Conservation (phyloP, 2,329 filamentous ascomycete genomes). For the Aschersonia sp. region DNA sequence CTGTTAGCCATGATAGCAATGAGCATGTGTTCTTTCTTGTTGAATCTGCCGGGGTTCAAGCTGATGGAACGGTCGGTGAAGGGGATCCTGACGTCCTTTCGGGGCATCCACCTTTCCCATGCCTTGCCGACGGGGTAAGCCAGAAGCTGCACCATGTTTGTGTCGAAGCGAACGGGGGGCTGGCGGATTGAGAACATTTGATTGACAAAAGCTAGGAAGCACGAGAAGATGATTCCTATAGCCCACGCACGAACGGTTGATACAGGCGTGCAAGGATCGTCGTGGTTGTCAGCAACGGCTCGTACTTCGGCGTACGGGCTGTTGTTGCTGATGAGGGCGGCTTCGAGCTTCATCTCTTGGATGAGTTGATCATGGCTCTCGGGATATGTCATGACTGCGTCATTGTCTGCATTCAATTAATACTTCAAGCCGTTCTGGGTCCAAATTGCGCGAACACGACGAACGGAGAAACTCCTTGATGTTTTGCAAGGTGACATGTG, state of each 20-base stretch:
- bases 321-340: slow-evolving; percentile 35
- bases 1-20: slow-evolving; percentile 43
- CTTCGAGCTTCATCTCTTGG: slow-evolving; percentile 36
- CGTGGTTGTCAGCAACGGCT: slow-evolving; percentile 38
- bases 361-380: slow-evolving; percentile 25
- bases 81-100: slow-evolving; percentile 23
- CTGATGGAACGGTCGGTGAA: slow-evolving; percentile 15
- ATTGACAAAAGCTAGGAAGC: slow-evolving; percentile 32
- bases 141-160: slow-evolving; percentile 39
- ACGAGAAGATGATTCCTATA: slow-evolving; percentile 32
- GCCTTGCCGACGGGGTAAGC: slow-evolving; percentile 33
- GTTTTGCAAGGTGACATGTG: slow-evolving; percentile 16
- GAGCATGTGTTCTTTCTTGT: slow-evolving; percentile 41
- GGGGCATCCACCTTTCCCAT: slow-evolving; percentile 28
- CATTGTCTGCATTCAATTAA: slow-evolving; percentile 9
- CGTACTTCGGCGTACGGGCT: slow-evolving; percentile 42
- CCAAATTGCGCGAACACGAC: slow-evolving; percentile 3
- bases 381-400: slow-evolving; percentile 18
- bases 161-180: slow-evolving; percentile 32
- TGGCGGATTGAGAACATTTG: slow-evolving; percentile 40
- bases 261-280: slow-evolving; percentile 30
- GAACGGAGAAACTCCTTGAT: slow-evolving; percentile 21
- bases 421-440: neutral
- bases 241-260: slow-evolving; percentile 38
- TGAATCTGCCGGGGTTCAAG: slow-evolving; percentile 36